Evolutionary conservation across 2,329 filamentous ascomycete species (phyloP).

Genomic region (Talaromyces amestolkiae): DNA sequence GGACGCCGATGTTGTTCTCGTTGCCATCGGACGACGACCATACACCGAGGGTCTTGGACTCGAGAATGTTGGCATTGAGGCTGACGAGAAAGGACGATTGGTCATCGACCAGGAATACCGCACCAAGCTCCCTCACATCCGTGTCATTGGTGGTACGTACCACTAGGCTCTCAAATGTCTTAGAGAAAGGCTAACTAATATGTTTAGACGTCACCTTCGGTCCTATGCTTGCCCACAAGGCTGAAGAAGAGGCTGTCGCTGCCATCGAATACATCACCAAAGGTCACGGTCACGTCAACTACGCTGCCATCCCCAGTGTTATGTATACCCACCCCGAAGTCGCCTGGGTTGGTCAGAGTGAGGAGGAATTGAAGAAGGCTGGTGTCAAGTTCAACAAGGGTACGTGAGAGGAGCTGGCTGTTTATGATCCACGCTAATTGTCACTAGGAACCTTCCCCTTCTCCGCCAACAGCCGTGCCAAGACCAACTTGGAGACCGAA

Average conservation of each 20-base stretch:
- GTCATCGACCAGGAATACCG: slow-evolving; percentile 99
- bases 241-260: slow-evolving; percentile 94
- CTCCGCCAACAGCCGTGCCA: slow-evolving; percentile 95
- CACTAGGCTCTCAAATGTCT: slow-evolving; percentile 37
- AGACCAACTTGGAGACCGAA: slow-evolving; percentile 96
- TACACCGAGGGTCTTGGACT: slow-evolving; percentile 90
- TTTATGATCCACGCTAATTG: not conserved
- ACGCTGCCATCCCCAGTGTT: slow-evolving; percentile 92
- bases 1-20: slow-evolving; percentile 91
- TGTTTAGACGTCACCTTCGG: slow-evolving; percentile 67
- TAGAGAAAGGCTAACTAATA: not conserved
- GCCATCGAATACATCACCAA: slow-evolving; percentile 97
- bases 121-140: slow-evolving; percentile 95
- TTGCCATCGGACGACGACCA: slow-evolving; percentile 92
- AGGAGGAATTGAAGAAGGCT: slow-evolving; percentile 88
- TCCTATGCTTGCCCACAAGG: slow-evolving; percentile 99
- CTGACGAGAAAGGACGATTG: slow-evolving; percentile 88
- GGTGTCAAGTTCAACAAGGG: slow-evolving; percentile 77
- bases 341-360: slow-evolving; percentile 96
- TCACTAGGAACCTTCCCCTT: slow-evolving; percentile 87
- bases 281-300: slow-evolving; percentile 98
- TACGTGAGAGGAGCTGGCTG: not conserved
- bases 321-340: slow-evolving; percentile 99
- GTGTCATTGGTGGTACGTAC: slow-evolving; percentile 70
- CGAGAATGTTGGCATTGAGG: slow-evolving; percentile 74